Evolutionary conservation across 495 filamentous ascomycete genomes (phyloP).

Genomic region (Podospora anserina): DNA sequence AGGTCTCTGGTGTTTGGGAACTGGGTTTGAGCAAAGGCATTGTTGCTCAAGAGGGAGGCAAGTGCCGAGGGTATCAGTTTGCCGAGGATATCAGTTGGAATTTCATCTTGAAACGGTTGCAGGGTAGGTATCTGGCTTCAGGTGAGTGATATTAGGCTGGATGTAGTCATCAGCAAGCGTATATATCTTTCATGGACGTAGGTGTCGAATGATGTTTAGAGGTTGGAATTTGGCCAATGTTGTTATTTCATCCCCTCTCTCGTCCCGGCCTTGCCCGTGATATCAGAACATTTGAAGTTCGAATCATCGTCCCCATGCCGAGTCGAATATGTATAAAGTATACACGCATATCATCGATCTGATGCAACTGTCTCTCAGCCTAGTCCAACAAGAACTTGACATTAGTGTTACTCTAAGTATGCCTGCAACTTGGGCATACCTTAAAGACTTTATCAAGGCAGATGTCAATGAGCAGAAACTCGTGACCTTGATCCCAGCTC

Average conservation of each 20-base stretch:
- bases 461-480: no score
- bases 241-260: neutral
- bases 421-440: no score
- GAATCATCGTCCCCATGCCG: neutral
- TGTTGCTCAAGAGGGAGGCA: neutral
- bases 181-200: neutral
- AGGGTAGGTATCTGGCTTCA: neutral
- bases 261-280: neutral
- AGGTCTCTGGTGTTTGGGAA: conserved; percentile 4
- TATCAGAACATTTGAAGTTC: neutral
- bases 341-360: no score
- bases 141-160: neutral
- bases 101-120: neutral
- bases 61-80: neutral
- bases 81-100: no score
- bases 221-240: neutral
- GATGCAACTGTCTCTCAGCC: no score
- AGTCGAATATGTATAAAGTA: no score
- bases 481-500: no score
- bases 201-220: neutral
- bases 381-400: no score
- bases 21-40: neutral
- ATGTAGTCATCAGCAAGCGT: neutral
- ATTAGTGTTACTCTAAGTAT: no score
- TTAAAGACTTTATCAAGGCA: no score